Conservation (phyloP, 257 asterid species). For the Jaltomata sinuosa region DNA sequence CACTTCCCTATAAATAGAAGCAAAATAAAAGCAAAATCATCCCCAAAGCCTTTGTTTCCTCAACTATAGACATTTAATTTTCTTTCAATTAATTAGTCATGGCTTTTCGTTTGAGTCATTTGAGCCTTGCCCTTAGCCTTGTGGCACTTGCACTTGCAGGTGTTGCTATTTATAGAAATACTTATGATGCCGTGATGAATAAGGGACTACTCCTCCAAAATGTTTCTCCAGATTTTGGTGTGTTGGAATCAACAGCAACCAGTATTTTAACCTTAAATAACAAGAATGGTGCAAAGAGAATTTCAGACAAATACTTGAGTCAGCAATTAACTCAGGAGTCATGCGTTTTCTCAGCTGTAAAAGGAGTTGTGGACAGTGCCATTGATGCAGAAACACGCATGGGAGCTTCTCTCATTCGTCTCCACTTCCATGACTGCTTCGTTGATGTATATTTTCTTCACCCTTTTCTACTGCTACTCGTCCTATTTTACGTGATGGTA, state of each 20-base stretch:
- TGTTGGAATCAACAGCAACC: neutral
- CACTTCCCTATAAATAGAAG: neutral
- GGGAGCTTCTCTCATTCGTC: constrained; percentile 12
- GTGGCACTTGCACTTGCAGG: constrained; percentile 1
- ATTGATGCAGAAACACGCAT: neutral
- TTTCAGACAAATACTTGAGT: neutral
- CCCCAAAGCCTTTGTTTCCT: neutral
- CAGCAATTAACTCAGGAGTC: neutral
- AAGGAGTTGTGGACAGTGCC: neutral
- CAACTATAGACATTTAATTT: neutral
- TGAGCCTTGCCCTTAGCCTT: neutral
- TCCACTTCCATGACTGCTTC: constrained; percentile 7
- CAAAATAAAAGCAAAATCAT: neutral
- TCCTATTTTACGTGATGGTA: neutral
- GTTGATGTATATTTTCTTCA: neutral
- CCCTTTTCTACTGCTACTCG: neutral
- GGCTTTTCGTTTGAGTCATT: neutral
- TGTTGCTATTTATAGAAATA: neutral
- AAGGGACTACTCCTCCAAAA: neutral
- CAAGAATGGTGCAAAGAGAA: neutral
- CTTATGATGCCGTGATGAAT: neutral
- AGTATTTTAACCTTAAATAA: neutral
- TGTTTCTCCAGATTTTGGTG: neutral
- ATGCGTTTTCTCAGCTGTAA: neutral
- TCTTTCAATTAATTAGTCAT: neutral